Conservation (phyloP, 164 flowering plant genomes). For the Brasenia schreberi region DNA sequence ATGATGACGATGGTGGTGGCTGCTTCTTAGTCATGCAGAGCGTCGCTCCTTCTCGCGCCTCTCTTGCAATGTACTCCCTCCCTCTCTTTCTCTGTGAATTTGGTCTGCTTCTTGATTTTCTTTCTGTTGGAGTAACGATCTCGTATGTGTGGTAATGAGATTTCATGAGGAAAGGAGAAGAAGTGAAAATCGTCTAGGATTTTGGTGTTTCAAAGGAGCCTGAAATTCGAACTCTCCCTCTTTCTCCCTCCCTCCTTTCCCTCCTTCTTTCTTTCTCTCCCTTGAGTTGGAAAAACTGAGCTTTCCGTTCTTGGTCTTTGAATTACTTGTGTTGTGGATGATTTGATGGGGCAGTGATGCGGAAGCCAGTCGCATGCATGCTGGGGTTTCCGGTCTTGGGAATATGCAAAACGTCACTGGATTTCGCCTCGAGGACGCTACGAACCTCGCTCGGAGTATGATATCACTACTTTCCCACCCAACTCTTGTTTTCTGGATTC, state of each 20-base stretch:
- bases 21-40: neutral
- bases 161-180: no score
- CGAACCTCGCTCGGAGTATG: neutral
- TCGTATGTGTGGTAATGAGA: no score
- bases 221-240: no score
- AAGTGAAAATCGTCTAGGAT: no score
- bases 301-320: no score
- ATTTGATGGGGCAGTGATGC: neutral
- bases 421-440: neutral
- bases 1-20: neutral
- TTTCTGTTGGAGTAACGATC: neutral
- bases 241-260: no score
- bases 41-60: neutral
- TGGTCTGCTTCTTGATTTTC: neutral
- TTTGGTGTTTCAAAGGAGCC: no score
- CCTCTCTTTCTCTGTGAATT: no score
- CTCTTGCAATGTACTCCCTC: neutral
- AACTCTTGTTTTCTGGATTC: neutral
- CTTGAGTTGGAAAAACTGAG: no score
- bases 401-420: neutral
- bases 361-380: neutral
- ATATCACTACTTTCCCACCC: neutral
- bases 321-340: no score
- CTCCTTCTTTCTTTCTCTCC: no score
- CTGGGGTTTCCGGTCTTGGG: conserved; percentile 1